These are phyloP conservation scores for Singerocomus rubriflavus DNA, from an alignment of 1,284 basidiomycete species.

Conservation along the genomic window DNA sequence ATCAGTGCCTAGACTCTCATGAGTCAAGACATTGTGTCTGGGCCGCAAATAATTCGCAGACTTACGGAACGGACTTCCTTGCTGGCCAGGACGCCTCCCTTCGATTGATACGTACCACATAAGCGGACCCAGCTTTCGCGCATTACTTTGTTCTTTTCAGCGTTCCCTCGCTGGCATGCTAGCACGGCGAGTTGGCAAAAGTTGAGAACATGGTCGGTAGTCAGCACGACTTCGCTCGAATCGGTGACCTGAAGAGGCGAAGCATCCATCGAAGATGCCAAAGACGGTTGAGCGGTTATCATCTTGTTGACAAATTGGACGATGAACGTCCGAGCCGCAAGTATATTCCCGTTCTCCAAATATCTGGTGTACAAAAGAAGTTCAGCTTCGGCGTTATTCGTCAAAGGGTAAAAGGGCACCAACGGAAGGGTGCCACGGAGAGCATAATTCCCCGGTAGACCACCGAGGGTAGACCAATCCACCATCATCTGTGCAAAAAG, in stretches of 20 bases:
- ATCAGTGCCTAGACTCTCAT: slow-evolving; percentile 38
- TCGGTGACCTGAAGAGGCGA: slow-evolving; percentile 40
- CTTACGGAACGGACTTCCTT: slow-evolving; percentile 75
- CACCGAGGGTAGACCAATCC: slow-evolving; percentile 63
- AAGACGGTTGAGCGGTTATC: slow-evolving; percentile 38
- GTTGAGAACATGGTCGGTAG: slow-evolving; percentile 73
- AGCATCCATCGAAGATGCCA: slow-evolving; percentile 42
- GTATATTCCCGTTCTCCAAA: slow-evolving; percentile 83
- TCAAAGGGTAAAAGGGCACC: slow-evolving; percentile 26
- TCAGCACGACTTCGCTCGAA: slow-evolving; percentile 68
- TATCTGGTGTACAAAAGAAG: slow-evolving; percentile 43
- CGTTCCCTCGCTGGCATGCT: slow-evolving; percentile 80
- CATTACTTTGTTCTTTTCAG: slow-evolving; percentile 66
- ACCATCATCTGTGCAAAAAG: slow-evolving; percentile 83
- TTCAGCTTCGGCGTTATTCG: not conserved
- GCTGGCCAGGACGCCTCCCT: slow-evolving; percentile 56
- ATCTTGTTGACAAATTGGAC: slow-evolving; percentile 67
- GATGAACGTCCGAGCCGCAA: slow-evolving; percentile 83
- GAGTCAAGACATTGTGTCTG: too few relatives aligned
- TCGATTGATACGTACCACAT: slow-evolving; percentile 76
- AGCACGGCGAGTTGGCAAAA: slow-evolving; percentile 85
- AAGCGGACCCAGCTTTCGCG: slow-evolving; percentile 82
- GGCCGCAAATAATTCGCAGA: slow-evolving; percentile 9
- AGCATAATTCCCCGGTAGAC: slow-evolving; percentile 66
- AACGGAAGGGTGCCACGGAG: slow-evolving; percentile 82